A percentile compares a stretch with the other conserved stretches of the same genome.
Conservation (phyloP, 2,329 filamentous ascomycete species). For the Juglanconis oblonga region DNA sequence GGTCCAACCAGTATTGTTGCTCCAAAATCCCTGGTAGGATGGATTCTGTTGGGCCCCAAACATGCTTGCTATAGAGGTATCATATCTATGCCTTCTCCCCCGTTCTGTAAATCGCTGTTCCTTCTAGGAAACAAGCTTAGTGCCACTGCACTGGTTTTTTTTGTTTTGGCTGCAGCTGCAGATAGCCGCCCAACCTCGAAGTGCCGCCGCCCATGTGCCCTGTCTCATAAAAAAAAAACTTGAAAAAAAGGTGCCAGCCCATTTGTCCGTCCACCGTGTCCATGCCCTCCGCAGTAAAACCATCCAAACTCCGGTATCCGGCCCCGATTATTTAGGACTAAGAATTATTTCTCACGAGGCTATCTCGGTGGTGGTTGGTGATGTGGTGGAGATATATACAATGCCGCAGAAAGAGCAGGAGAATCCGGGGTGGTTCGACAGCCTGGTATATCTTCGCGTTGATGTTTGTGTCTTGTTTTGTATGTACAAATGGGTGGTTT, state of each 20-base stretch:
- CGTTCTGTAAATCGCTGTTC: neutral
- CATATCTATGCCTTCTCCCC: neutral
- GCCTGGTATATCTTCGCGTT: neutral
- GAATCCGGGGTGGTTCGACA: neutral
- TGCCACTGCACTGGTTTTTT: neutral
- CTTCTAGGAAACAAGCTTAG: neutral
- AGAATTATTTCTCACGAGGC: neutral
- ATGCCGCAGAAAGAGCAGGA: neutral
- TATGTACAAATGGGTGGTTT: neutral
- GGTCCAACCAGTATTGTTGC: neutral
- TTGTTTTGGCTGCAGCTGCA: slow-evolving; percentile 5
- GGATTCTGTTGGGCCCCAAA: neutral
- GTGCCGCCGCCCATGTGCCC: neutral
- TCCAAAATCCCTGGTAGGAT: neutral
- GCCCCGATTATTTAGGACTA: neutral
- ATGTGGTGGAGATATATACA: slow-evolving; percentile 13
- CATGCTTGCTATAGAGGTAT: slow-evolving; percentile 1
- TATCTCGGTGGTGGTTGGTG: neutral
- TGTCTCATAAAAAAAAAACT: neutral
- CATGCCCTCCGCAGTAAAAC: neutral
- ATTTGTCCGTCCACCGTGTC: neutral
- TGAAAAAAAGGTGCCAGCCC: slow-evolving; percentile 10
- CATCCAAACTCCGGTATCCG: neutral
- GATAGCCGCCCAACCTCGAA: slow-evolving; percentile 3
- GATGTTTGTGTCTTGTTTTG: neutral